Conservation (phyloP, 1,284 basidiomycete genomes). For the Trichosporon ovoides region DNA sequence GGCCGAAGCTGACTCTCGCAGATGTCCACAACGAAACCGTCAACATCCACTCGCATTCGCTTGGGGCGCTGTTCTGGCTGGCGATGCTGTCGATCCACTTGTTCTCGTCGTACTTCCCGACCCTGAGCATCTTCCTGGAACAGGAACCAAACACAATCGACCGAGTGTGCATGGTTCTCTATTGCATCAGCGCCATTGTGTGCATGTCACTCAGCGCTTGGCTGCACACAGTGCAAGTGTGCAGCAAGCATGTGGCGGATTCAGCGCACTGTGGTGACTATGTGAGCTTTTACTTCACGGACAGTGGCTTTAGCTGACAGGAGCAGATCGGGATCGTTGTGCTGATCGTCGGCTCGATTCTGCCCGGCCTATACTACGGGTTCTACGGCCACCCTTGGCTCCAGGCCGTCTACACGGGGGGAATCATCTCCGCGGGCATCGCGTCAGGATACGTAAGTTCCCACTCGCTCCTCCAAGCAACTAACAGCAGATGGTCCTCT, state of each 20-base stretch:
- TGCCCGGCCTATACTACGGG: constrained; percentile 56
- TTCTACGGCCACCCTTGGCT: constrained; percentile 44
- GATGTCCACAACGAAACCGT: constrained; percentile 84
- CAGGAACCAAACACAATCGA: constrained; percentile 50
- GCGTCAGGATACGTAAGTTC: constrained; percentile 31
- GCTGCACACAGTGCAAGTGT: constrained; percentile 71
- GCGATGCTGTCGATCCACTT: constrained; percentile 56
- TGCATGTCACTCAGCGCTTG: constrained; percentile 71
- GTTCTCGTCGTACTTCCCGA: constrained; percentile 51
- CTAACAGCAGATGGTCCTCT: constrained; percentile 60
- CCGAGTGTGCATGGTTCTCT: constrained; percentile 60
- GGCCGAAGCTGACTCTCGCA: constrained; percentile 34
- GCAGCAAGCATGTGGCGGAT: constrained; percentile 60
- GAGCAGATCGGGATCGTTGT: constrained; percentile 54
- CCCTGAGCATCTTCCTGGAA: constrained; percentile 20
- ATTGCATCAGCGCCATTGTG: constrained; percentile 65
- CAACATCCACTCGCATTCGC: constrained; percentile 83
- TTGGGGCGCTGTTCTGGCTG: constrained; percentile 65
- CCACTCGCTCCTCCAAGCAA: background rate
- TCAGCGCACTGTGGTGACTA: constrained; percentile 47
- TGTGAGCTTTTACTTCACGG: constrained; percentile 27
- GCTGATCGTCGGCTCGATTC: constrained; percentile 69
- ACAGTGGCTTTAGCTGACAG: background rate
- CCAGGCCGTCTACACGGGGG: constrained; percentile 49
- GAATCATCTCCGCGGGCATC: constrained; percentile 29